Evolutionary conservation across 306 rosid genomes (phyloP), one percentile per base, ranked within the genome.

Genomic region (Pachyrhizus erosus): DNA sequence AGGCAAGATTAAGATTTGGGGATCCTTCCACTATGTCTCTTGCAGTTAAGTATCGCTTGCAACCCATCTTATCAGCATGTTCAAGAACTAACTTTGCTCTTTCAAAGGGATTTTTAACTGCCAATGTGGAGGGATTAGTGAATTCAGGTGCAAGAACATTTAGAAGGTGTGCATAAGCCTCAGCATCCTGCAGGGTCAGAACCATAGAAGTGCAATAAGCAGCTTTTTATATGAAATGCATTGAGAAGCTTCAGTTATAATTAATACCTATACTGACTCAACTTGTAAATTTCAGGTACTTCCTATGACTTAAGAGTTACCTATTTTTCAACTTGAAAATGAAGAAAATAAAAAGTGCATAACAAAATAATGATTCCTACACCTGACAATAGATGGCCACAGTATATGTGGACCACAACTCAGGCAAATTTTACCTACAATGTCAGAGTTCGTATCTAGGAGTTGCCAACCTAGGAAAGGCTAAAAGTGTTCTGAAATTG

Each of bases 1-100:
- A 96, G 62, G 99, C 98, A 76, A 96, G 97, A 82, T 96, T 96
- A 54, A 96, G 97, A 83, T 96, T 96, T n/a, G 98, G 98, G 43
- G 98, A 96, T 74, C 98, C 99, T 89, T 96, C 99, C 72, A 96
- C 87, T 20, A 96, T 93, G 82, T 96, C 99, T 89, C 90, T 92
- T 43, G 97, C 94, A 20, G 98, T 96, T 66, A 96, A 87, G 82
- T 96, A 96, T 86, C 98, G 79, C 83, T 91, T 96, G 91, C 98
- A 92, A 29, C 98, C 98, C 99, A 96, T 96, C 87, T 90, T 93
- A 65, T 96, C 98, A 18, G 98, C 91, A 69, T 96, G 99, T 78
- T 89, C 96, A 45, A 96, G 93, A 80, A 93, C 96, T 86, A 96
- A 87, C 86, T 96, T 91, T 18, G 99, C 98, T 89, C 98, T 86